Conservation (phyloP, 2,329 filamentous ascomycete genomes). For the Cadophora luteo-olivacea region DNA sequence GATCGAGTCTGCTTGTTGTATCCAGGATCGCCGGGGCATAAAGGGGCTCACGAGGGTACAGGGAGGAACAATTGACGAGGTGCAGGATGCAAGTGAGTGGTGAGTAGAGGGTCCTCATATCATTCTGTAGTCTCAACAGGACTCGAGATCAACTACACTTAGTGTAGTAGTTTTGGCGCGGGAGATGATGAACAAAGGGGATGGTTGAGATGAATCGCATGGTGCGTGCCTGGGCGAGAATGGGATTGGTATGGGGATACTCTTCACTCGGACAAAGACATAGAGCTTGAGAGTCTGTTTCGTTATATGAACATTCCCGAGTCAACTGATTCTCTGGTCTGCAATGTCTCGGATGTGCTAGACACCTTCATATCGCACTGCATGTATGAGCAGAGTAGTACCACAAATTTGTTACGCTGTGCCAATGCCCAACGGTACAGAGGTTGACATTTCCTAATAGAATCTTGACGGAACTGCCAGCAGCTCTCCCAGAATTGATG, state of each 20-base stretch:
- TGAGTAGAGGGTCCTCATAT: not conserved
- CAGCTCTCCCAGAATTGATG: not conserved
- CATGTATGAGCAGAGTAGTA: not conserved
- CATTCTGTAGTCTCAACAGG: not conserved
- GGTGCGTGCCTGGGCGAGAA: not conserved
- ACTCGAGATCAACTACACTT: not conserved
- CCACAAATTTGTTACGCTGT: not conserved
- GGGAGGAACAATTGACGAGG: not conserved
- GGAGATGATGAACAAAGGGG: not conserved
- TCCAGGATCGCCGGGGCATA: not conserved
- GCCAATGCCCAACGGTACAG: not conserved
- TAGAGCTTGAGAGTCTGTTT: not conserved
- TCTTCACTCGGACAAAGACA: conserved; percentile 10
- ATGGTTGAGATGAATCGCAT: not conserved
- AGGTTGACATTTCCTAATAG: not conserved
- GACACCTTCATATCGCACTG: conserved; percentile 5
- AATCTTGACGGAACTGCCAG: not conserved
- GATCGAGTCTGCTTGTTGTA: not conserved
- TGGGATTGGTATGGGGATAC: not conserved
- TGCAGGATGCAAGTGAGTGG: not conserved
- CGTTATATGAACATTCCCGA: conserved; percentile 13
- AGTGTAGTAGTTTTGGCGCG: not conserved
- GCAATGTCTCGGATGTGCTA: conserved; percentile 3
- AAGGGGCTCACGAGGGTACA: not conserved
- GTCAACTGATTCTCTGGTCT: conserved; percentile 11